Conservation (phyloP, 176 grass and related monocot species). For the Elymus sibiricus region DNA sequence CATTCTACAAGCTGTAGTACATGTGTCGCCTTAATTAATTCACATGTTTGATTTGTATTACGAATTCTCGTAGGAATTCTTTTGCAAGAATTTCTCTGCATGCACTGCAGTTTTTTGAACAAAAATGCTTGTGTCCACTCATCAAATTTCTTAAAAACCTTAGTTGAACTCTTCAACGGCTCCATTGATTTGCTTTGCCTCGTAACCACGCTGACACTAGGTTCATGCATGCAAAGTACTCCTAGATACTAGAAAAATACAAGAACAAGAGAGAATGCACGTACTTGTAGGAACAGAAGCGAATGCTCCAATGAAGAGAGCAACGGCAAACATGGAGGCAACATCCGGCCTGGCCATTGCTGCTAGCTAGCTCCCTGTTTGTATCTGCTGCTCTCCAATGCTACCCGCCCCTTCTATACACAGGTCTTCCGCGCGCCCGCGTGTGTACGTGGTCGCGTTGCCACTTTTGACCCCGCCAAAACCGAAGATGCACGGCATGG, state of each 20-base stretch:
- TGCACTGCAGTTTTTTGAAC: too few species aligned
- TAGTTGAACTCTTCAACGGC: too few species aligned
- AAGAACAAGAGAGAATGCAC: not conserved
- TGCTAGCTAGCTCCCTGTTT: not conserved
- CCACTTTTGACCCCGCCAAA: not conserved
- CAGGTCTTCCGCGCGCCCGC: not conserved
- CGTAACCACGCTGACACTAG: too few species aligned
- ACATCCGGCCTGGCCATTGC: slow-evolving; percentile 4
- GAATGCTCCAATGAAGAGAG: slow-evolving; percentile 40
- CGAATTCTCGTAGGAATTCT: too few species aligned
- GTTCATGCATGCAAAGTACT: not conserved
- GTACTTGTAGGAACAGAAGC: slow-evolving; percentile 35
- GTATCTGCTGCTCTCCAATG: too few species aligned
- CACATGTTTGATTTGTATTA: too few species aligned
- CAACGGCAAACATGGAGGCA: slow-evolving; percentile 19
- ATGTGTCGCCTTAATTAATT: too few species aligned
- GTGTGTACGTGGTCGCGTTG: not conserved
- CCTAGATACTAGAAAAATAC: not conserved
- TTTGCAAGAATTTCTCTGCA: too few species aligned
- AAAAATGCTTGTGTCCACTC: too few species aligned
- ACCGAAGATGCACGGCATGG: not conserved
- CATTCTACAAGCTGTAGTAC: too few species aligned
- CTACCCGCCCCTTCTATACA: slow-evolving; percentile 9
- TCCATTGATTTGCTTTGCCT: too few species aligned
- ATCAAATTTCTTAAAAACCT: too few species aligned